Evolutionary conservation across 805 yeast genomes (phyloP).

Genomic region (Wickerhamiella azymoides): DNA sequence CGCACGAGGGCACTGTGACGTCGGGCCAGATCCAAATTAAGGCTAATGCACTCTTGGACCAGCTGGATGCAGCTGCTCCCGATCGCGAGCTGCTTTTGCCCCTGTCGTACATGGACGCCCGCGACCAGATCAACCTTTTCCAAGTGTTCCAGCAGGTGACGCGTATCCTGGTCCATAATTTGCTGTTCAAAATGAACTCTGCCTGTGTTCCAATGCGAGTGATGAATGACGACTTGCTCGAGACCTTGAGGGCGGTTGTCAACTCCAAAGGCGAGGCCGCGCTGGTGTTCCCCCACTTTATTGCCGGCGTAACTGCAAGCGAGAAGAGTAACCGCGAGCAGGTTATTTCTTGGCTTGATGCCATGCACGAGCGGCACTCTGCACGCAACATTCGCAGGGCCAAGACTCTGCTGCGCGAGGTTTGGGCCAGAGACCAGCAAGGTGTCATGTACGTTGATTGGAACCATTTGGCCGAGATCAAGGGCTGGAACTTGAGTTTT

Average conservation of each 20-base stretch:
- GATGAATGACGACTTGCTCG: conserved; percentile 24
- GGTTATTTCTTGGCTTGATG: conserved; percentile 42
- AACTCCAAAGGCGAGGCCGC: conserved; percentile 59
- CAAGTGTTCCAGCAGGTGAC: conserved; percentile 60
- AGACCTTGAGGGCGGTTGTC: background rate
- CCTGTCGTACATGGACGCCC: conserved; percentile 36
- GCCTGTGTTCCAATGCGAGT: conserved; percentile 50
- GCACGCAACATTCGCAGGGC: conserved; percentile 48
- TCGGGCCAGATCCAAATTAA: conserved; percentile 14
- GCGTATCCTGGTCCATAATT: conserved; percentile 50
- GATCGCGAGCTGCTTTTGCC: conserved; percentile 33
- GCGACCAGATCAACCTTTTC: conserved; percentile 53
- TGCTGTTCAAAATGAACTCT: conserved; percentile 47
- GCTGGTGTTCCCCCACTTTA: conserved; percentile 64
- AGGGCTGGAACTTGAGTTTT: conserved; percentile 71
- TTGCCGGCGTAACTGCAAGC: conserved; percentile 59
- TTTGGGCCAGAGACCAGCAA: conserved; percentile 30
- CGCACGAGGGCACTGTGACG: conserved; percentile 16
- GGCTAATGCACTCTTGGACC: conserved; percentile 31
- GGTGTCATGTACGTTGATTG: conserved; percentile 60
- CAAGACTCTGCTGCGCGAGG: conserved; percentile 28
- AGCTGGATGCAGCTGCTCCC: conserved; percentile 40
- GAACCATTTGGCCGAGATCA: conserved; percentile 47
- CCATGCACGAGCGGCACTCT: conserved; percentile 46
- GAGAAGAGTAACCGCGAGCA: conserved; percentile 35